Evolutionary conservation across 139 green algal species (phyloP).

Genomic region (Astrephomene gubernaculifera): DNA sequence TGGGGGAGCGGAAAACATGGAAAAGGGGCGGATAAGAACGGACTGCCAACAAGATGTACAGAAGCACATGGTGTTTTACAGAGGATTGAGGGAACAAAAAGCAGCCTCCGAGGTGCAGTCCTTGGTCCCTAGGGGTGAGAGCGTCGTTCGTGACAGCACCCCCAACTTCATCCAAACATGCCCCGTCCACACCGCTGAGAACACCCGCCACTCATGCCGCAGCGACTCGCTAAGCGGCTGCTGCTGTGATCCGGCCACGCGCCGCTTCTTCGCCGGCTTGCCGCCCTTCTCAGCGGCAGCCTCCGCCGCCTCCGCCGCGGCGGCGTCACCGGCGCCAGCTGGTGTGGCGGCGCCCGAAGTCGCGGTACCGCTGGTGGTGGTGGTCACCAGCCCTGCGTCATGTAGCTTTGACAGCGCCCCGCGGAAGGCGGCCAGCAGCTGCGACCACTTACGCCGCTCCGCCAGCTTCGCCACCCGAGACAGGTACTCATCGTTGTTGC

Average conservation of each 20-base stretch:
- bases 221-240: slow-evolving; percentile 1
- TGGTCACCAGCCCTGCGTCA: not conserved
- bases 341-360: not conserved
- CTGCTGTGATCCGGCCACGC: not conserved
- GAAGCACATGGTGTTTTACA: too few relatives aligned
- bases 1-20: not conserved
- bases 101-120: too few relatives aligned
- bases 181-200: slow-evolving; percentile 61
- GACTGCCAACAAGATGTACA: too few relatives aligned
- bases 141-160: too few relatives aligned
- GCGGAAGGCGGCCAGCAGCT: slow-evolving; percentile 90
- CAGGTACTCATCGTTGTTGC: slow-evolving; percentile 92
- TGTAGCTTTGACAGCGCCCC: slow-evolving; percentile 73
- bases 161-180: too few relatives aligned
- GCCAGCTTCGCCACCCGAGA: slow-evolving; percentile 74
- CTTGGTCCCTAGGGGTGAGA: too few relatives aligned
- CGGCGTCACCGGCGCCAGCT: not conserved
- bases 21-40: too few relatives aligned
- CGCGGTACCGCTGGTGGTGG: not conserved
- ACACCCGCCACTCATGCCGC: slow-evolving; percentile 74
- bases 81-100: too few relatives aligned
- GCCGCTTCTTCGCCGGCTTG: slow-evolving; percentile 38
- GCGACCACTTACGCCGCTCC: slow-evolving; percentile 86
- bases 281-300: slow-evolving; percentile 31
- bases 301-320: slow-evolving; percentile 20